phyloP scores from a whole-genome alignment of 495 filamentous ascomycete genomes.

The Daldinia grandis region DNA sequence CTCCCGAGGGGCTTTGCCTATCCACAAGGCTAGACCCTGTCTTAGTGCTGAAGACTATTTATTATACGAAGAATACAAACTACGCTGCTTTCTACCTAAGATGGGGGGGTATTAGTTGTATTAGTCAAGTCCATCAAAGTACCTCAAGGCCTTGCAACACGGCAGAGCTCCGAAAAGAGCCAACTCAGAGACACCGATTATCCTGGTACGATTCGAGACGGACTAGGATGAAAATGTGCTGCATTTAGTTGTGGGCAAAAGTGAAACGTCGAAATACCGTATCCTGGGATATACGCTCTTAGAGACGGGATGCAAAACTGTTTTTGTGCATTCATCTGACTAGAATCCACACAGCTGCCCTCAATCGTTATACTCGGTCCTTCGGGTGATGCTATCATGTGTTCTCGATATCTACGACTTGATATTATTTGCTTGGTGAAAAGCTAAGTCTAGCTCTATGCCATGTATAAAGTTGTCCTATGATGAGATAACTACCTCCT shows the following conservation, averaged over 20 bases:
- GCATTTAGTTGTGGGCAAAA: constrained; percentile 32
- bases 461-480: constrained; percentile 13
- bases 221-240: constrained; percentile 33
- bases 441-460: not conserved
- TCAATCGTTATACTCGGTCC: not conserved
- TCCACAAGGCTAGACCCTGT: constrained; percentile 36
- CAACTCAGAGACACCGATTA: constrained; percentile 8
- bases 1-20: constrained; percentile 20
- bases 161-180: constrained; percentile 12
- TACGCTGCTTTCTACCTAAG: constrained; percentile 15
- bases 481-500: too few species aligned
- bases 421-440: not conserved
- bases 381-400: constrained; percentile 3
- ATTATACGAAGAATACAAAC: constrained; percentile 1
- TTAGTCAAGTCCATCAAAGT: not conserved
- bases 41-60: constrained; percentile 8
- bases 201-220: constrained; percentile 39
- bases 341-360: not conserved
- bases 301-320: constrained; percentile 8
- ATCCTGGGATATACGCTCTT: constrained; percentile 19
- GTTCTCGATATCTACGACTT: not conserved
- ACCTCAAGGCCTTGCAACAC: constrained; percentile 11
- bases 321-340: constrained; percentile 1
- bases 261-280: constrained; percentile 40
- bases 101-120: constrained; percentile 22